Evolutionary conservation across 306 rosid genomes (phyloP), one percentile per base, ranked within the genome.

Genomic region (Trichosanthes truncata): DNA sequence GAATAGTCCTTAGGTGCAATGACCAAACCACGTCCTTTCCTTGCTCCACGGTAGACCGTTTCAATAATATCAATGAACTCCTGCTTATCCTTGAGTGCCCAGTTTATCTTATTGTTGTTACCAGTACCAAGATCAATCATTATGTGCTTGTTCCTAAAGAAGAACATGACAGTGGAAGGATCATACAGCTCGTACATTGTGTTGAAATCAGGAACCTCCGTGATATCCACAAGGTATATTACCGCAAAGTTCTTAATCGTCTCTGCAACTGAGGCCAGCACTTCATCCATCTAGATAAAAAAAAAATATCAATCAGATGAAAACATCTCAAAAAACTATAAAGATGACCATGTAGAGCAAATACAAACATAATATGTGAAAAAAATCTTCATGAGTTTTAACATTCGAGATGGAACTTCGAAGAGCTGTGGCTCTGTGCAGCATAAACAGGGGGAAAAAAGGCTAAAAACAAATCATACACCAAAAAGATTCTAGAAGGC

Each of bases 41-140:
- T 87, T 2, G 98, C 98, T 43, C 98, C 98, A 7, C 93, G 86
- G 63, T 90, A 93, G 26, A 90, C 97, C 0, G 99, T 95, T 82
- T 95, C 99, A 7, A 95, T 81, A 20, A 95, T 91, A 84, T 91
- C 96, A 41, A 95, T 89, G 90, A 95, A 95, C 84, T 95, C 97
- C 60, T 95, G 98, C 85, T 95, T 95, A 88, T 95, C 96, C 91
- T 95, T 92, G 65, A 95, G 92, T 61, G 97, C 99, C 97, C 97
- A 92, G 69, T 95, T 95, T 69, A 95, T 95, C 91, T 95, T 95
- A 86, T 95, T 95, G 91, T 95, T 95, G 89, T 93, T 95, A 15
- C 98, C 97, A 17, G 99, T 95, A 48, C 99, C 97, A 72, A 95
- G 99, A 38, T 95, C 97, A 60, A 95, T 95, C 99, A 95, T 95